Conservation (phyloP, 257 asterid species). For the Solanum chilense region DNA sequence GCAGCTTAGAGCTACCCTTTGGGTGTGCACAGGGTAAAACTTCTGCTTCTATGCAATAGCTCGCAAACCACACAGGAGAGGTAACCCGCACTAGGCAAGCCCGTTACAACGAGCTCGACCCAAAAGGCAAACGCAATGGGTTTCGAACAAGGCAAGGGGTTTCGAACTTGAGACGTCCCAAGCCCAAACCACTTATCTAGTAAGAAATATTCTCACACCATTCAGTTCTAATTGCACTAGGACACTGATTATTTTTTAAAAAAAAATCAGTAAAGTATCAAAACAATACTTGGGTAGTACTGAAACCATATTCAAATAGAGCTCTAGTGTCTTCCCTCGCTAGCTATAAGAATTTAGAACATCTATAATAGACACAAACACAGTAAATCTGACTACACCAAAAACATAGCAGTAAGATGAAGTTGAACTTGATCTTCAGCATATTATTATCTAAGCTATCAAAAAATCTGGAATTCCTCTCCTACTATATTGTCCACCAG, state of each 20-base stretch:
- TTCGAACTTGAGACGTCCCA: too few species aligned
- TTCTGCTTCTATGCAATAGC: too few species aligned
- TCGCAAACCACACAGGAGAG: too few species aligned
- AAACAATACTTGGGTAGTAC: not conserved
- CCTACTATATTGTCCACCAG: not conserved
- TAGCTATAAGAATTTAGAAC: not conserved
- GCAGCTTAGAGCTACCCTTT: too few species aligned
- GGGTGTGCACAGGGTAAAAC: too few species aligned
- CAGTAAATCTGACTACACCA: not conserved
- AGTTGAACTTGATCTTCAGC: not conserved
- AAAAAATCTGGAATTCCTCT: not conserved
- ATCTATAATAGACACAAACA: not conserved
- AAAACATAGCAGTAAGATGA: not conserved
- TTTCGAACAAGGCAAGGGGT: too few species aligned
- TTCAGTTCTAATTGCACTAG: not conserved
- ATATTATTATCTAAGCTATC: not conserved
- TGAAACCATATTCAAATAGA: not conserved
- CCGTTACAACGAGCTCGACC: too few species aligned
- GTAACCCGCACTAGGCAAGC: too few species aligned
- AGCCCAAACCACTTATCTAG: not conserved
- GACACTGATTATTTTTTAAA: not conserved
- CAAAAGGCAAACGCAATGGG: too few species aligned
- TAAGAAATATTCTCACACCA: not conserved
- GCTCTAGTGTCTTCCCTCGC: not conserved
- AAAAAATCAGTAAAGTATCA: not conserved